These are phyloP conservation scores for Cicer arietinum DNA, from an alignment of 306 rosid species.

Conservation along the genomic window DNA sequence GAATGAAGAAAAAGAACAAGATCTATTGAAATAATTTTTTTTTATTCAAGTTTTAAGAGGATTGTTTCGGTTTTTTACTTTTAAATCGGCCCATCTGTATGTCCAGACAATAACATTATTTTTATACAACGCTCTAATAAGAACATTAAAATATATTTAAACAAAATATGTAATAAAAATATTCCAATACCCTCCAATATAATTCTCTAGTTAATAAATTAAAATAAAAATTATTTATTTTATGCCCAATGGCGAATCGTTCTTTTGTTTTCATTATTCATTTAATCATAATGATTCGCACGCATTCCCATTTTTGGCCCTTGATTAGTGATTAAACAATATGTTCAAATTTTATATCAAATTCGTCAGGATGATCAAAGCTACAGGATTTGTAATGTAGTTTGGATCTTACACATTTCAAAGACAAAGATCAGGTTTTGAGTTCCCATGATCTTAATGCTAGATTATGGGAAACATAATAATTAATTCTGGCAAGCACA, in stretches of 20 bases:
- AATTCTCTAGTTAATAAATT: constrained; percentile 14
- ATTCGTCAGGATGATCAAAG: constrained; percentile 16
- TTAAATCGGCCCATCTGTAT: no score
- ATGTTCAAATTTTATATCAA: background rate
- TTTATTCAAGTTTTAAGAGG: no score
- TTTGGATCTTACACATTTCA: constrained; percentile 49
- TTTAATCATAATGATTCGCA: constrained; percentile 38
- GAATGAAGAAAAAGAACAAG: no score
- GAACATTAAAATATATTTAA: no score
- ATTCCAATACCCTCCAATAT: no score
- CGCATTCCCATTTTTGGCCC: constrained; percentile 34
- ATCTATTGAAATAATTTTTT: no score
- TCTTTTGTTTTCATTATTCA: constrained; percentile 6
- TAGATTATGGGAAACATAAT: constrained; percentile 44
- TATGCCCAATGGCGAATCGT: constrained; percentile 29
- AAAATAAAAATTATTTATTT: constrained; percentile 31
- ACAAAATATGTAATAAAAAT: no score
- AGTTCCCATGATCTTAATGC: constrained; percentile 46
- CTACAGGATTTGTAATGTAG: constrained; percentile 46
- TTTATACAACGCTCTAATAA: no score
- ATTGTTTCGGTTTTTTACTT: no score
- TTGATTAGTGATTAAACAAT: constrained; percentile 18
- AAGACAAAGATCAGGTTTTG: constrained; percentile 52
- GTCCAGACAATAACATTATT: no score
- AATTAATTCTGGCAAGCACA: constrained; percentile 47